Conservation (phyloP, 208 protist species). For the Leishmania amazonensis region DNA sequence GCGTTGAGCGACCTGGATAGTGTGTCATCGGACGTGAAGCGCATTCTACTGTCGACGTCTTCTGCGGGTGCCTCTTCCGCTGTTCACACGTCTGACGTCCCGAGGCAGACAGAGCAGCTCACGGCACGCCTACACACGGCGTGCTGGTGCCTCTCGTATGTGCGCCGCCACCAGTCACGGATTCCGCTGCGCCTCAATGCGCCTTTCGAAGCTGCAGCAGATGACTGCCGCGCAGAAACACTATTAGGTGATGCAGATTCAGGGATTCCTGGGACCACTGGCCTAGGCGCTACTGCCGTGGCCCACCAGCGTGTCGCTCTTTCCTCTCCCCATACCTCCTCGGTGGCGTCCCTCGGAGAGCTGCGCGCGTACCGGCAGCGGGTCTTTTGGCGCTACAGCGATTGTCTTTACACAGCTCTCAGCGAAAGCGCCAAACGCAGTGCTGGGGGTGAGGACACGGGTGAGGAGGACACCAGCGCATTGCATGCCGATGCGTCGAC, state of each 20-base stretch:
- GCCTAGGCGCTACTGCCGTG: background rate
- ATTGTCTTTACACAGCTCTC: slow-evolving; percentile 18
- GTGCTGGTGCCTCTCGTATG: slow-evolving; percentile 41
- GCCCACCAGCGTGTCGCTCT: background rate
- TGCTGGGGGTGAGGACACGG: background rate
- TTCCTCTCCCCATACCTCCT: background rate
- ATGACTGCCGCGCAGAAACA: background rate
- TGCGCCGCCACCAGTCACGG: slow-evolving; percentile 19
- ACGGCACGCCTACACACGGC: slow-evolving; percentile 26
- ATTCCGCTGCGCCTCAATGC: slow-evolving; percentile 20
- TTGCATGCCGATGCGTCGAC: background rate
- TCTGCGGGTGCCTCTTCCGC: background rate
- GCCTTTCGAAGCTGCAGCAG: background rate
- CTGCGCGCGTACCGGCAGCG: slow-evolving; percentile 16
- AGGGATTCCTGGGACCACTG: background rate
- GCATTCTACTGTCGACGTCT: slow-evolving; percentile 1
- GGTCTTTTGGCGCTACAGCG: slow-evolving; percentile 13
- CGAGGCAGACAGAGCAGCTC: slow-evolving; percentile 1
- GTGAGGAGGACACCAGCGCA: background rate
- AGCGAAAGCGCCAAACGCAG: background rate
- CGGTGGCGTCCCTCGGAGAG: slow-evolving; percentile 8
- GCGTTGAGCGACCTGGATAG: slow-evolving; percentile 23
- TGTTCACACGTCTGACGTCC: background rate
- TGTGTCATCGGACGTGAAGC: slow-evolving; percentile 9
- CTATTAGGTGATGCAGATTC: no score